Base-by-base conservation (phyloP, 345 rosid species). In the Abelmoschus esculentus region DNA sequence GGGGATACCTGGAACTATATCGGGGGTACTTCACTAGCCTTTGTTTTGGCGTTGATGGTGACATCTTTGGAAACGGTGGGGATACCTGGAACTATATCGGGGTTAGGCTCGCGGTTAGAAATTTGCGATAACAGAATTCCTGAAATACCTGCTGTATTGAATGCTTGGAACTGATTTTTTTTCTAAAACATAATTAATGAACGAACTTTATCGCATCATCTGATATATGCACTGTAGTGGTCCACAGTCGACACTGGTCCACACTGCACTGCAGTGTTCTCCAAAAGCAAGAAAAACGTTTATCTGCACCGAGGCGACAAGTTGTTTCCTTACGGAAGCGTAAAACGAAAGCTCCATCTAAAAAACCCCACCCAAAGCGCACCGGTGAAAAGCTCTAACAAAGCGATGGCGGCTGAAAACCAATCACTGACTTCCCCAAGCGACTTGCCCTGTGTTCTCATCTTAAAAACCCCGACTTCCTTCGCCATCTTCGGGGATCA, bases 21-120 rank as follows among this genome's bases (percentile, higher is more conserved):
- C n/a, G n/a, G n/a, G n/a, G n/a, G n/a, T n/a, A n/a, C n/a, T n/a
- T n/a, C n/a, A n/a, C n/a, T n/a, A n/a, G n/a, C n/a, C 15, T 59
- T 50, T 3, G 69, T 65, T 34, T 72, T 14, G 12, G 28, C 19
- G 56, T 72, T 72, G 38, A 79, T 18, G 4, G 46, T 52, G 8
- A 72, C 54, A 7, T 79, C 82, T 75, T 78, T 78, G 69, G 72
- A 47, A 46, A 72, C 73, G 0, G 36, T 58, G 0, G 74, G 70
- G 49, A 47, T 53, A 7, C 75, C 80, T 3, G 75, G 61, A 18
- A 32, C 6, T 0, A 69, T 64, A 1, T 32, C 78, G 4, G 77
- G 80, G 29, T 73, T 72, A 2, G 73, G 8, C 0, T 66, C 66
- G 5, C 6, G 18, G 15, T 26, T 31, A 38, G 56, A 50, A 47